Evolutionary conservation across 352 stramenopile genomes (phyloP), one percentile per base, ranked within the genome.

Genomic region (Phytophthora sojae): DNA sequence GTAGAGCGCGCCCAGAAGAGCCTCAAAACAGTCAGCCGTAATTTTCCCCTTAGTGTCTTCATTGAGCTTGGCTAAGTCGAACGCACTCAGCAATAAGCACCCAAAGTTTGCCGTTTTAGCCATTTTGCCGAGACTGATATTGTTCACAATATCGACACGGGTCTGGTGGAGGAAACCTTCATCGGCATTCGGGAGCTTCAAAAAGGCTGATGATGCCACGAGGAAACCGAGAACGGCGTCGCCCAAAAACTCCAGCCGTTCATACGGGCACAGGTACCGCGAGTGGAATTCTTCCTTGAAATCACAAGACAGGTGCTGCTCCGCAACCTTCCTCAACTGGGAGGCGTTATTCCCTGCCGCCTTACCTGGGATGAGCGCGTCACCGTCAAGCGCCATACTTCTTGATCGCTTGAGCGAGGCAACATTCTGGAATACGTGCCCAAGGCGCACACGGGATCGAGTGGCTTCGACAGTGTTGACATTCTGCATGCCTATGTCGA

Each of bases 211-310:
- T 12, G 87, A 93, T 21, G 90, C 88, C 39, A 95, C 83, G 12
- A 97, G 67, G 60, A 96, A 94, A 23, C 87, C 89, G n/a, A 97
- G 74, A 57, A 94, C 90, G 0, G 88, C 85, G 50, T 97, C 89
- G 12, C 90, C 90, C 0, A 97, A 63, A 71, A 96, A 97, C 70
- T 95, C 88, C 23, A 97, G 75, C 3, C 90, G 86, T 37, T 96
- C 88, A 62, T 96, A 95, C 49, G 89, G 84, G 50, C 88, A 95
- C 42, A 93, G 64, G 56, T 85, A 95, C 12, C 80, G 80, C 4
- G 88, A 93, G 64, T 92, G 81, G 26, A 92, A 93, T 61, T 93
- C 80, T n/a, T 91, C 75, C 37, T 87, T 87, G 57, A 93, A 94
- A 51, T 94, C 88, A 0, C 68, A 70, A 6, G 83, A 84, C 17